Evolutionary conservation across 768 basidiomycete genomes (phyloP), one percentile per base, ranked within the genome.

Genomic region (Exidia glandulosa): DNA sequence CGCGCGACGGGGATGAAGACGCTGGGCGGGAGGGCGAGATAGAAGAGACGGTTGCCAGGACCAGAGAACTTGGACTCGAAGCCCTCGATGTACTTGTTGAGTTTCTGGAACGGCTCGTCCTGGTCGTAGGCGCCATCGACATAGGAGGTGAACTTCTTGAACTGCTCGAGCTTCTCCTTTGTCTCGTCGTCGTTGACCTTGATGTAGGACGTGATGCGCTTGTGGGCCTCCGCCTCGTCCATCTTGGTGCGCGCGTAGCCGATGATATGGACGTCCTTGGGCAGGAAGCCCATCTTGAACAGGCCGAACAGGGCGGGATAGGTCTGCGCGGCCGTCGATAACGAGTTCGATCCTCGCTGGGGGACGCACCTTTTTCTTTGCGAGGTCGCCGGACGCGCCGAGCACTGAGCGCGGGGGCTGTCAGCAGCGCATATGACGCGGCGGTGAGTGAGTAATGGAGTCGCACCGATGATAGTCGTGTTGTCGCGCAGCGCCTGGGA

Each of bases 221-320:
- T 87, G 73, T 88, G 82, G 73, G 88, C 97, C 64, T 95, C 94
- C 36, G 78, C 78, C 29, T 76, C 69, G 71, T 87, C 84, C 93
- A 95, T 95, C 77, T 94, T 95, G 29, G 95, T 94, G 64, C 95
- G 84, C 29, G 95, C 95, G 72, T 98, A 99, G 27, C 95, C 95
- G 60, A 99, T 86, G 72, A 99, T 94, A 75, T 87, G 87, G 65
- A 87, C 80, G 71, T 82, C 88, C 58, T 79, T 79, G 30, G 95
- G 94, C 32, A 99, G 83, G 75, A 85, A 86, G 50, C 80, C 83
- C 63, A 84, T 82, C 63, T 79, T 79, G 78, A 82, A 96, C 66
- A 99, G 85, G 59, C 85, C 87, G 72, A 96, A 97, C 59, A 99
- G 79, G 30, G 95, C 95, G 12, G 95, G 95, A 73, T 93, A 88